Evolutionary conservation across 2,329 filamentous ascomycete genomes (phyloP), one percentile per base, ranked within the genome.

Genomic region (Dactylellina cionopaga): DNA sequence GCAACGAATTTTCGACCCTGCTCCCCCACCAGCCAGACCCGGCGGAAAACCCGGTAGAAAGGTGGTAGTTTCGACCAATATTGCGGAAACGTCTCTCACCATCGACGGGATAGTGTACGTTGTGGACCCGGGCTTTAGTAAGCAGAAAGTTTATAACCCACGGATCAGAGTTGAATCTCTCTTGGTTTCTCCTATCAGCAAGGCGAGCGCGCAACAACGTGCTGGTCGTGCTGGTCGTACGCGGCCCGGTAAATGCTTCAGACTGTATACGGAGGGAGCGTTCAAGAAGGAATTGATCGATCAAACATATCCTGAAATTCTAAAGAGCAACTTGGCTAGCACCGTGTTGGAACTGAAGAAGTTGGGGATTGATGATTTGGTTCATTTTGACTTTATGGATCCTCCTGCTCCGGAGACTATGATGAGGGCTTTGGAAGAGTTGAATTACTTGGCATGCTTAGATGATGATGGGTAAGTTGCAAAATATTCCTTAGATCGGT

Each of bases 151-250:
- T 74, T 99, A 98, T 84, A 98, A 99, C 81, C 94, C 95, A 19
- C 89, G 95, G 73, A 96, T 96, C 77, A 89, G 95, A 80, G 93
- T 99, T 75, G 95, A 99, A 82, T 98, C 95, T 0, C 86, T 99
- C 5, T 85, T 99, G n/a, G 94, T 99, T 3, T 97, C 95, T 2
- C 93, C 95, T 19, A 98, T 99, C 76, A 98, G 93, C 69, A 98
- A 97, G 81, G 95, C 95, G 22, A 98, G 95, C 0, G 95, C 96
- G 7, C 92, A 97, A 80, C 95, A 99, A 82, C 87, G 96, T 80
- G 96, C 96, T 75, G 96, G 96, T 90, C 94, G 95, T 92, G 95
- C 95, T 11, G 95, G 96, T 85, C 94, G 95, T 90, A 99, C 95
- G 46, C 90, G 93, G 75, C 95, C 96, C 46, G 96, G 96, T 83